A percentile compares a stretch with the other conserved stretches of the same genome.
phyloP scores from a whole-genome alignment of 495 filamentous ascomycete genomes.

The Niebla homalea region DNA sequence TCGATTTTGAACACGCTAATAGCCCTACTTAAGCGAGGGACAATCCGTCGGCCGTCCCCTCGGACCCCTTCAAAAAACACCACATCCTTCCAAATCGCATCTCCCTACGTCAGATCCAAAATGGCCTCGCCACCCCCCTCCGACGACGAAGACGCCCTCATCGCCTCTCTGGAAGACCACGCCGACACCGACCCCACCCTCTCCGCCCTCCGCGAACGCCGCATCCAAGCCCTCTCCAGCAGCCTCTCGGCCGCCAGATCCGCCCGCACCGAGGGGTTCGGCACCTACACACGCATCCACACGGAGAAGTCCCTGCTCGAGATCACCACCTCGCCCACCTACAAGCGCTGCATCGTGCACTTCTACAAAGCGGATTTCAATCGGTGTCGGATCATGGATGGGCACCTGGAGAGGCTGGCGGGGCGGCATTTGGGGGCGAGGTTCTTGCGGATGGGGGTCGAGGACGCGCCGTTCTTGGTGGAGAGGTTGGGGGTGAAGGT shows the following conservation, averaged over 20 bases:
- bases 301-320: conserved; percentile 57
- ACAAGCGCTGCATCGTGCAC: conserved; percentile 54
- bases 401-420: conserved; percentile 44
- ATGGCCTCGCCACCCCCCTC: conserved; percentile 12
- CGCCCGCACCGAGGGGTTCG: conserved; percentile 23
- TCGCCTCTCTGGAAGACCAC: conserved; percentile 55
- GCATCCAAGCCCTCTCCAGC: conserved; percentile 57
- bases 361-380: conserved; percentile 66
- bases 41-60: neutral
- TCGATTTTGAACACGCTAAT: too few relatives aligned
- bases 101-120: too few relatives aligned
- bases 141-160: conserved; percentile 58
- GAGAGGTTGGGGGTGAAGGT: conserved; percentile 56
- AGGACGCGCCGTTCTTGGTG: conserved; percentile 60
- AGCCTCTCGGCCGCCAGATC: conserved; percentile 40
- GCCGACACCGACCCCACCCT: conserved; percentile 32
- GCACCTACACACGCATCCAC: conserved; percentile 44
- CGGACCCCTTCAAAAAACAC: neutral
- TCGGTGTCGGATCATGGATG: conserved; percentile 58
- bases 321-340: conserved; percentile 44
- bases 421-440: conserved; percentile 52
- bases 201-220: conserved; percentile 53
- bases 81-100: neutral
- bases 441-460: conserved; percentile 56
- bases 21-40: too few relatives aligned